Conservation (phyloP, 176 grass and related monocot species). For the Eragrostis nindensis region DNA sequence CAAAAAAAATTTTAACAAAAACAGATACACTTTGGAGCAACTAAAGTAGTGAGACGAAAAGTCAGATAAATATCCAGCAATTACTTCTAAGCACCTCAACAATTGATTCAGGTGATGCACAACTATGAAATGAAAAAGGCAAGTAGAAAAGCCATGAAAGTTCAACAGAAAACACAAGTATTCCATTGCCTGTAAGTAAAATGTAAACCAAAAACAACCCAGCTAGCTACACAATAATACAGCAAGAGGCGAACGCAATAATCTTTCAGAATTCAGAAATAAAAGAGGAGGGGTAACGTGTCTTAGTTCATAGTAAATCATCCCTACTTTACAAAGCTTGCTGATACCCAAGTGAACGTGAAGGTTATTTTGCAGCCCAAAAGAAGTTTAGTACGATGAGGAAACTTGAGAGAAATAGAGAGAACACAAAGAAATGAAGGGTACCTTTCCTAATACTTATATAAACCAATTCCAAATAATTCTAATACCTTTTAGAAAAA, state of each 20-base stretch:
- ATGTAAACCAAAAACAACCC: background rate
- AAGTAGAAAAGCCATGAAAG: background rate
- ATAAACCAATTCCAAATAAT: background rate
- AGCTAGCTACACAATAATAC: background rate
- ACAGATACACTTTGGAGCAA: background rate
- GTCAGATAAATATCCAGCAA: constrained; percentile 4
- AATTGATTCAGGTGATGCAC: constrained; percentile 21
- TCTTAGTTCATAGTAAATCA: background rate
- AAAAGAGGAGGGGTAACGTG: too few relatives aligned
- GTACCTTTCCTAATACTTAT: too few relatives aligned
- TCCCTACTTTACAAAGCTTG: background rate
- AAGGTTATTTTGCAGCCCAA: background rate
- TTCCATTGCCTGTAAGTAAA: background rate
- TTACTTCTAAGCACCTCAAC: constrained; percentile 8
- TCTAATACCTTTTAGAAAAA: constrained; percentile 10
- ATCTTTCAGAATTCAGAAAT: background rate
- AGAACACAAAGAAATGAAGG: background rate
- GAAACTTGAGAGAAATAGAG: background rate
- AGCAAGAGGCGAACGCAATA: background rate
- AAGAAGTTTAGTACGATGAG: background rate
- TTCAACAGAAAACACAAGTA: background rate
- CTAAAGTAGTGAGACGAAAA: background rate
- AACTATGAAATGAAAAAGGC: constrained; percentile 8
- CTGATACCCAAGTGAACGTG: background rate
- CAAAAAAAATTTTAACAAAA: too few relatives aligned